These are phyloP conservation scores for Entophlyctis luteolus DNA, from an alignment of 192 early-diverging fungal genomes.

Conservation along the genomic window DNA sequence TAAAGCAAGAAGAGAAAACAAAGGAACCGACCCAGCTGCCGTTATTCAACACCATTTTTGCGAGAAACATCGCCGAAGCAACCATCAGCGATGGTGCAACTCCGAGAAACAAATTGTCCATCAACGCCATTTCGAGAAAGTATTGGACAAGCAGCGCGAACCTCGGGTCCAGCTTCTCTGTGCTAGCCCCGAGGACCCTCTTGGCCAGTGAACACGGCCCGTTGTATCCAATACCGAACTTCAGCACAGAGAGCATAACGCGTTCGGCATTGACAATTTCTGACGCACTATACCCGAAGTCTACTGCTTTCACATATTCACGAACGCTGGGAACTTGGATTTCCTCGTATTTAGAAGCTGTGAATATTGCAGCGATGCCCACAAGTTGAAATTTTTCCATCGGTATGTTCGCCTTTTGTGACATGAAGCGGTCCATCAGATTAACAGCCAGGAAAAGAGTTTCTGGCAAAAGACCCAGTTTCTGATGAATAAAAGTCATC, in stretches of 20 bases:
- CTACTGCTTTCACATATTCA: conserved; percentile 75
- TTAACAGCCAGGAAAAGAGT: conserved; percentile 86
- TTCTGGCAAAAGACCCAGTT: conserved; percentile 50
- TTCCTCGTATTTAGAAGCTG: conserved; percentile 91
- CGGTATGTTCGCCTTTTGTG: conserved; percentile 60
- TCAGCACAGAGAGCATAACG: conserved; percentile 70
- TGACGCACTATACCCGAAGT: conserved; percentile 46
- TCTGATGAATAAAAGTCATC: conserved; percentile 73
- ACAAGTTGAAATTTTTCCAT: conserved; percentile 80
- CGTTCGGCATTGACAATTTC: conserved; percentile 84
- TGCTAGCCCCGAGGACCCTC: conserved; percentile 45
- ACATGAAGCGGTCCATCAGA: conserved; percentile 84
- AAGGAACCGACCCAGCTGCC: conserved; percentile 23
- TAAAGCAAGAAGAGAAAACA: not conserved
- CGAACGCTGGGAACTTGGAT: conserved; percentile 67
- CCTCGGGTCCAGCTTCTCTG: not conserved
- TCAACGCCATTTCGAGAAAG: conserved; percentile 30
- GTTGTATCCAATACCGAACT: conserved; percentile 75
- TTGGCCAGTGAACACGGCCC: conserved; percentile 80
- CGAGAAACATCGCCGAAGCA: conserved; percentile 25
- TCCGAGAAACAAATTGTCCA: conserved; percentile 28
- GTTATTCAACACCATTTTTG: conserved; percentile 14
- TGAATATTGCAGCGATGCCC: conserved; percentile 72
- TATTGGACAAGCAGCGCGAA: conserved; percentile 25
- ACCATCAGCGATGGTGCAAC: conserved; percentile 21